phyloP scores from a whole-genome alignment of 139 green algal genomes.

The Chlorella sorokiniana region DNA sequence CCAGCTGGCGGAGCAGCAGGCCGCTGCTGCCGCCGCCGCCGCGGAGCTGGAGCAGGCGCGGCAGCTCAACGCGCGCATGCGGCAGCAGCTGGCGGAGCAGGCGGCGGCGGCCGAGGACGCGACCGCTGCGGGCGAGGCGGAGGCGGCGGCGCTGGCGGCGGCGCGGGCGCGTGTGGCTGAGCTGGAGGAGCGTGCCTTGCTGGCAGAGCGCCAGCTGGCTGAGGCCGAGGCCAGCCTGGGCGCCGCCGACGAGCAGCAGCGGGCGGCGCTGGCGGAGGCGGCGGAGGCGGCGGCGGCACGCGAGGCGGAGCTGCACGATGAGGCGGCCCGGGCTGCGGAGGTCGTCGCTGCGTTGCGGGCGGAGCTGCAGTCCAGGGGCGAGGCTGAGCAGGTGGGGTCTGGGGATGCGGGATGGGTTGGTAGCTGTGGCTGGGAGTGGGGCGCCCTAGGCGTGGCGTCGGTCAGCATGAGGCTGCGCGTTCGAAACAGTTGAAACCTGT shows the following conservation, averaged over 20 bases:
- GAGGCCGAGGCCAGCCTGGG: neutral
- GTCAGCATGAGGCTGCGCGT: no score
- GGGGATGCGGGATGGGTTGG: no score
- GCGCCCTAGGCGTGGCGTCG: no score
- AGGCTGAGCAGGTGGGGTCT: constrained; percentile 21
- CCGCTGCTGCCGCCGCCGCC: neutral
- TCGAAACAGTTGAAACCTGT: no score
- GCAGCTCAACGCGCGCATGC: constrained; percentile 29
- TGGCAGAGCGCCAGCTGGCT: neutral
- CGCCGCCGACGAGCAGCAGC: neutral
- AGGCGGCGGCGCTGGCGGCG: neutral
- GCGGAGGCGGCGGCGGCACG: neutral
- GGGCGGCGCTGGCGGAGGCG: neutral
- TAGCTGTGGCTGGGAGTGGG: no score
- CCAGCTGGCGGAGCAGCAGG: constrained; percentile 31
- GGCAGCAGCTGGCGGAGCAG: constrained; percentile 30
- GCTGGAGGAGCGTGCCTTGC: neutral
- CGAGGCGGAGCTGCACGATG: neutral
- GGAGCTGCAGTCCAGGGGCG: constrained; percentile 3
- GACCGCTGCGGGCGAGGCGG: neutral
- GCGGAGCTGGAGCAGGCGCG: constrained; percentile 30
- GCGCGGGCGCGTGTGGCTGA: neutral
- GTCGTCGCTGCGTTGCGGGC: neutral
- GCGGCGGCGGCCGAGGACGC: constrained; percentile 13
- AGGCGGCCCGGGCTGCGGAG: neutral